These are phyloP conservation scores for Tylopilus cervinicoccineus DNA, from an alignment of 768 basidiomycete genomes.

Conservation along the genomic window DNA sequence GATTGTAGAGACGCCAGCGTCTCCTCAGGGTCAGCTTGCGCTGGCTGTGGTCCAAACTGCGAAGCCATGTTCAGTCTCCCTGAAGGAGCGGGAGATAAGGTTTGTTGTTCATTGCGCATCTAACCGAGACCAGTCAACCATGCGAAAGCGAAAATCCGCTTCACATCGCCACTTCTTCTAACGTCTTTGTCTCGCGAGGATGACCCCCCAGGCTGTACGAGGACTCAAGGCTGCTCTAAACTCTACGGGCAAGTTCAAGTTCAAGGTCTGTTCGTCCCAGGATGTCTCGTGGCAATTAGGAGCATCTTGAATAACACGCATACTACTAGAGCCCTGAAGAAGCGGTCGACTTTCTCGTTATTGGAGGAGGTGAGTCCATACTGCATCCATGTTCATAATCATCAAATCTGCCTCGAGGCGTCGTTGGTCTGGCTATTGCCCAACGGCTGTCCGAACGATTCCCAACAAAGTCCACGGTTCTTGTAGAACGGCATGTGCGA, in stretches of 20 bases:
- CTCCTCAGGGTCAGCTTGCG: constrained; percentile 26
- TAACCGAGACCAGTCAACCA: constrained; percentile 3
- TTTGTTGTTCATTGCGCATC: constrained; percentile 7
- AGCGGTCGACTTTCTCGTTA: constrained; percentile 76
- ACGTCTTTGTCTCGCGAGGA: constrained; percentile 10
- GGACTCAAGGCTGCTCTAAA: constrained; percentile 62
- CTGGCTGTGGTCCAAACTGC: constrained; percentile 25
- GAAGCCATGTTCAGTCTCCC: constrained; percentile 13
- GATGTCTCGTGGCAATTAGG: not conserved
- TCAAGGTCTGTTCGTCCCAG: constrained; percentile 44
- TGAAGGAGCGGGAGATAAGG: constrained; percentile 12
- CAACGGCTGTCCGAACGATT: constrained; percentile 64
- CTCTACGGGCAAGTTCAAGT: constrained; percentile 51
- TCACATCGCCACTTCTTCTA: not conserved
- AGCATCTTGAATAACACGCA: not conserved
- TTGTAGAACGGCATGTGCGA: constrained; percentile 72
- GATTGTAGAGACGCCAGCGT: constrained; percentile 50
- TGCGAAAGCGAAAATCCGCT: not conserved
- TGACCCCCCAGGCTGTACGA: constrained; percentile 36
- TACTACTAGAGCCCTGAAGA: constrained; percentile 60
- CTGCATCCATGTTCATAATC: not conserved
- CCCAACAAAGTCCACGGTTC: constrained; percentile 65
- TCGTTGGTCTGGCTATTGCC: constrained; percentile 84
- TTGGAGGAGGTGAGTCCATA: constrained; percentile 69
- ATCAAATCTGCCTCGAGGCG: constrained; percentile 42